Evolutionary conservation across 1,139 yeast species (phyloP), one percentile per base, ranked within the genome.

Genomic region (Groenewaldozyma sp.): DNA sequence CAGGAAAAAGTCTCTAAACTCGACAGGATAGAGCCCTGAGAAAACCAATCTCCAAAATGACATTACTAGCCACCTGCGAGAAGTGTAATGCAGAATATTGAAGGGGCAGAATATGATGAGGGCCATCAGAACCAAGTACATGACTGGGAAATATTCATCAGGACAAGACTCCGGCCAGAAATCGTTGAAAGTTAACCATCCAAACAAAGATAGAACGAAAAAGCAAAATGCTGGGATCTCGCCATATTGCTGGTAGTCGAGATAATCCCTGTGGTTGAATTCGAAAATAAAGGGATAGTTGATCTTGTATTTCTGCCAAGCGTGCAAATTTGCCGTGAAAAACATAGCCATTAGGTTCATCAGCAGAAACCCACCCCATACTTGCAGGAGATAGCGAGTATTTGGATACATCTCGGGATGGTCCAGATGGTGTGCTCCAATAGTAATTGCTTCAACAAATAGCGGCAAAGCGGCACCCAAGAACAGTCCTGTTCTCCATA

Each of bases 281-380:
- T 91, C 98, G 65, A 91, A 88, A 46, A 91, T 87, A 54, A 91
- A 88, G 52, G 82, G 82, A 59, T 91, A 91, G 59, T 88, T 91
- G 54, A 91, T 81, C 53, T 82, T 82, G 60, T 65, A 80, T 37
- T 62, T 58, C 22, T 78, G 73, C 87, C 95, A 91, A 3, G 82
- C 75, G 43, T 68, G 63, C 56, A 93, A 75, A 56, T 83, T 78
- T 29, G 82, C 45, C 7, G 79, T 78, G 56, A 88, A 79, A 10
- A 86, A 61, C 16, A 80, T 52, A 11, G 78, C 62, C 53, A 81
- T 70, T 14, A 87, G 51, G 33, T 73, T 66, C 4, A 81, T 60
- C 42, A 87, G 55, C 48, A 87, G 74, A 58, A 86, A 86, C 1
- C 97, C 97, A 4, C 80, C 96, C 95, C 95, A 91, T 3, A 91